A percentile compares a stretch with the other conserved stretches of the same genome.
Evolutionary conservation across 768 basidiomycete genomes (phyloP).

Genomic region (Inosperma sp.): DNA sequence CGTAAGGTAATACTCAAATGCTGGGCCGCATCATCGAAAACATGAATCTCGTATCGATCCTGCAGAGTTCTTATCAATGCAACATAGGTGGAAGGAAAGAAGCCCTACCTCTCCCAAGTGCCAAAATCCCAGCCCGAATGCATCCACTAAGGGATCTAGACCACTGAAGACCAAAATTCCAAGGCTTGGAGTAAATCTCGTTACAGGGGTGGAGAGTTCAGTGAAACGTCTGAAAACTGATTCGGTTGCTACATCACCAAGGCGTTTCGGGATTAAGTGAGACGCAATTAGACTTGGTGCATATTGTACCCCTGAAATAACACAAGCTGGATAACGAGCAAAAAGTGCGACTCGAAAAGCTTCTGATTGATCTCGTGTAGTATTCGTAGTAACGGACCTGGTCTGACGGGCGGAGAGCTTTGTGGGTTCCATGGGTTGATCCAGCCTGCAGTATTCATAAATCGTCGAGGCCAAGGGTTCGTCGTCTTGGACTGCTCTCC

Average conservation of each 20-base stretch:
- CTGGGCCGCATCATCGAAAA: neutral
- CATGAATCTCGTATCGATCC: neutral
- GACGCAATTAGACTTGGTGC: neutral
- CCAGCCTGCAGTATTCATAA: neutral
- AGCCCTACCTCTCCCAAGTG: neutral
- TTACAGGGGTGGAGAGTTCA: neutral
- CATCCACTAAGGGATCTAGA: conserved; percentile 1
- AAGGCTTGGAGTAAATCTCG: neutral
- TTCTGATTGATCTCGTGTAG: neutral
- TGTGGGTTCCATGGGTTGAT: neutral
- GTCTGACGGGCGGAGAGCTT: neutral
- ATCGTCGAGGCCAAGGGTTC: neutral
- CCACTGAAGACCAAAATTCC: neutral
- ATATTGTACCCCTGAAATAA: neutral
- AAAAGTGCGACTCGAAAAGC: neutral
- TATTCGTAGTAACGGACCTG: neutral
- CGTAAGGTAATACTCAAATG: neutral
- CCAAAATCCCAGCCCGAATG: conserved; percentile 1
- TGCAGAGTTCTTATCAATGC: neutral
- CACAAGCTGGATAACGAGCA: conserved; percentile 1
- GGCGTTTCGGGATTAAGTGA: conserved; percentile 1
- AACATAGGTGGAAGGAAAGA: neutral
- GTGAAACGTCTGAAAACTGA: neutral
- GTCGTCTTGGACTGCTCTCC: conserved; percentile 1
- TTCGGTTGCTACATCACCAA: neutral